These are phyloP conservation scores for Magnusiomyces tetraspermus DNA, from an alignment of 1,139 yeast genomes.

Conservation along the genomic window DNA sequence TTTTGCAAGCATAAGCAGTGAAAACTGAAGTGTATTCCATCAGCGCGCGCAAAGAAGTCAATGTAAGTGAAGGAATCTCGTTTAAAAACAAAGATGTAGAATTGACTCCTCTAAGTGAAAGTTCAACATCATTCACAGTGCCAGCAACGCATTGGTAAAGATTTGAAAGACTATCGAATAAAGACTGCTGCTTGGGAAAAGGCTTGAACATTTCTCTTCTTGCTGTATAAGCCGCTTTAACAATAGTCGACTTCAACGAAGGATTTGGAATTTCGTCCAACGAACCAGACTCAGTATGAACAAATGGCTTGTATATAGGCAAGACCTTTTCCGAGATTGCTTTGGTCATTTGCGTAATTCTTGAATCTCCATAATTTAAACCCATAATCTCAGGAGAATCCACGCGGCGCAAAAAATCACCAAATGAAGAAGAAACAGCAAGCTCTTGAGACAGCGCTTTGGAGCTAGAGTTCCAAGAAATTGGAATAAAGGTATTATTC, in stretches of 20 bases:
- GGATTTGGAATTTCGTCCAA: not conserved
- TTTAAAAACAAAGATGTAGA: slow-evolving; percentile 39
- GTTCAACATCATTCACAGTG: slow-evolving; percentile 57
- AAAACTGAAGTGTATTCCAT: slow-evolving; percentile 23
- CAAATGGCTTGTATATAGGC: not conserved
- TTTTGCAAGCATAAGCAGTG: slow-evolving; percentile 9
- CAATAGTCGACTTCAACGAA: no score
- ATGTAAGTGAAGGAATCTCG: slow-evolving; percentile 51
- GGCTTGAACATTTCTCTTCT: no score
- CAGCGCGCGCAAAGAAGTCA: slow-evolving; percentile 50
- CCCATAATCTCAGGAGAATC: not conserved
- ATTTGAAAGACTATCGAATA: not conserved
- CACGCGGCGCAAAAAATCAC: slow-evolving; percentile 2
- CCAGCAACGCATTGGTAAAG: slow-evolving; percentile 2
- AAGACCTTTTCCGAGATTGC: not conserved
- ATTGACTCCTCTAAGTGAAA: slow-evolving; percentile 51
- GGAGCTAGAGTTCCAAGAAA: slow-evolving; percentile 37
- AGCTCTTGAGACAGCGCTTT: slow-evolving; percentile 18
- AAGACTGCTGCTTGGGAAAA: not conserved
- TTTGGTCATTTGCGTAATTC: not conserved
- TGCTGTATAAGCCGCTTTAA: no score
- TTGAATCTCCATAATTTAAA: not conserved
- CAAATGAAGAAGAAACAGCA: slow-evolving; percentile 3
- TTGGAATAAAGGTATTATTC: slow-evolving; percentile 75
- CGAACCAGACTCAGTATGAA: not conserved